Base-by-base conservation (phyloP, 148 eudicot species). In the Camellia japonica region DNA sequence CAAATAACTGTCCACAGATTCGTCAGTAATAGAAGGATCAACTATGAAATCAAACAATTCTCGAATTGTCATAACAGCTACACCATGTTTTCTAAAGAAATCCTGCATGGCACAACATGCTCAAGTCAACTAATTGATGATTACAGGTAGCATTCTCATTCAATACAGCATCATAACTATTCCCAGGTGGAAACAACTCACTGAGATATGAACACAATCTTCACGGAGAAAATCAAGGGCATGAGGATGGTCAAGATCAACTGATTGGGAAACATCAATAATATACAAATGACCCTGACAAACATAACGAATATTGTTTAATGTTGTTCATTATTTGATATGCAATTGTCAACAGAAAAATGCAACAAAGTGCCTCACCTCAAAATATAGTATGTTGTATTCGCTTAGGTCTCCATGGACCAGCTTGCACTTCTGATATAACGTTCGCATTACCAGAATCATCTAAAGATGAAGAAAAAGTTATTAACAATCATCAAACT, bases 341-440 rank as follows among this genome's bases (percentile, higher is more conserved):
- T 54, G 3, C 64, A 49, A 47, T 2, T 18, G 23, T 30, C 43
- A 44, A 0, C 43, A 16, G 41, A 4, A 30, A 46, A 41, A 44
- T 23, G 63, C 49, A 13, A 77, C 46, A 58, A 77, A 51, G 30
- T 23, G 68, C 68, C 80, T 67, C 74, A 93, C 98, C 96, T 95
- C 97, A 78, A 78, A 91, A 84, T 91, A 88, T 15, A 95, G 88
- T 80, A 95, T 88, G 85, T 95, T 95, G 79, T 95, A 95, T 83
- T 95, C 98, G 52, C 98, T 95, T 42, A 95, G 89, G 83, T 95
- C 98, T 72, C 97, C 98, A 85, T 23, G 30, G 30, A 23, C 30
- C 30, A 23, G 30, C 30, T 23, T 23, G 30, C 30, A 23, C 30
- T 23, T 95, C 80, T 95, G 98, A 83, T 93, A 93, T 81, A 95